Percentiles rank a stretch among this genome's conserved stretches.
phyloP scores from a whole-genome alignment of 306 rosid genomes.

The Inga oerstediana region DNA sequence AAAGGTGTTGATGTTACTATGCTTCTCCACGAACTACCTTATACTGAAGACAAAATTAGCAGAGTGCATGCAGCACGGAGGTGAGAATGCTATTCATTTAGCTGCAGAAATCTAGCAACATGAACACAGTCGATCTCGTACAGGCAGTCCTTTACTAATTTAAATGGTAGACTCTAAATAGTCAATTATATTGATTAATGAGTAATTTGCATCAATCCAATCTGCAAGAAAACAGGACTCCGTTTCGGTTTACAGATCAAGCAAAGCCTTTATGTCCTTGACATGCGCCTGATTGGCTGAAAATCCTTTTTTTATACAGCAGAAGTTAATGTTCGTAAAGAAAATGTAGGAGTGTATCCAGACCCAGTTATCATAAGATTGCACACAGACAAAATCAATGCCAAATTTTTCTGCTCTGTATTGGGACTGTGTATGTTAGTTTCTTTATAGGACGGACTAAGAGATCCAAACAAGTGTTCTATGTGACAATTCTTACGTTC shows the following conservation, averaged over 20 bases:
- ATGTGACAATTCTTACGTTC: neutral
- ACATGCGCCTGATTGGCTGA: neutral
- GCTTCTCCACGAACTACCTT: conserved; percentile 88
- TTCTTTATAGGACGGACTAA: neutral
- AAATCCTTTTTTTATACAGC: neutral
- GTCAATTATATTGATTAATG: conserved; percentile 11
- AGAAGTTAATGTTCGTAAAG: neutral
- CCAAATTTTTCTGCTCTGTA: neutral
- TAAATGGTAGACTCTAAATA: neutral
- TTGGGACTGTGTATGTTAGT: neutral
- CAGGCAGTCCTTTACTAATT: conserved; percentile 8
- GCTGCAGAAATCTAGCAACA: conserved; percentile 21
- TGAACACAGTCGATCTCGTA: conserved; percentile 8
- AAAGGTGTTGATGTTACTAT: conserved; percentile 80
- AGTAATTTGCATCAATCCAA: conserved; percentile 14
- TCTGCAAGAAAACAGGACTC: conserved; percentile 12
- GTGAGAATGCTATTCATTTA: conserved; percentile 46
- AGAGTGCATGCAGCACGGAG: conserved; percentile 95
- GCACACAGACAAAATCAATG: neutral
- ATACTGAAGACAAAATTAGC: conserved; percentile 70
- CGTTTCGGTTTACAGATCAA: neutral
- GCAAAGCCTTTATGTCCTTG: neutral
- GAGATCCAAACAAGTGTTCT: conserved; percentile 2
- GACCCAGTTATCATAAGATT: conserved; percentile 4
- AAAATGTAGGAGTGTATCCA: conserved; percentile 38